A percentile compares a stretch with the other conserved stretches of the same genome.
phyloP scores from a whole-genome alignment of 768 basidiomycete genomes.

The Amanita molliuscula region DNA sequence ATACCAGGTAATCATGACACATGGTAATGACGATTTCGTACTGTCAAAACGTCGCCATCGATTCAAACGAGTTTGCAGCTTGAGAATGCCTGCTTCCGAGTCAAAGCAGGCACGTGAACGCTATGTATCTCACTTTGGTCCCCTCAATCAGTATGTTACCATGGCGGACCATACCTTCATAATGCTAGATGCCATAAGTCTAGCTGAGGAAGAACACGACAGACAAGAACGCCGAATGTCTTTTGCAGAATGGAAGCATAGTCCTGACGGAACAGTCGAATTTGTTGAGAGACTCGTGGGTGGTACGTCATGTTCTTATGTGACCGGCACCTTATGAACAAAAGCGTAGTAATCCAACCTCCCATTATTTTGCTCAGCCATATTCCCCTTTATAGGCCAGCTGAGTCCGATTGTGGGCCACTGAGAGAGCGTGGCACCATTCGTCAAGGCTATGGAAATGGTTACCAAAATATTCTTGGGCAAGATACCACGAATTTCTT shows the following conservation, averaged over 20 bases:
- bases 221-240: conserved; percentile 30
- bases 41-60: conserved; percentile 16
- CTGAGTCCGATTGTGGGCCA: conserved; percentile 63
- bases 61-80: conserved; percentile 22
- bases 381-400: conserved; percentile 77
- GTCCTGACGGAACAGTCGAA: conserved; percentile 40
- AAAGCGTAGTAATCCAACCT: conserved; percentile 9
- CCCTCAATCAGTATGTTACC: conserved; percentile 49
- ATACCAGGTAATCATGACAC: conserved; percentile 91
- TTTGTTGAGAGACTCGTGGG: conserved; percentile 36
- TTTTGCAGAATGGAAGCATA: conserved; percentile 37
- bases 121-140: conserved; percentile 70
- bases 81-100: conserved; percentile 34
- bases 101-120: conserved; percentile 38
- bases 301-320: conserved; percentile 15
- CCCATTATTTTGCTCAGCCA: conserved; percentile 75
- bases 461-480: conserved; percentile 81
- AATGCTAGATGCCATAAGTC: conserved; percentile 61
- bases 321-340: not conserved
- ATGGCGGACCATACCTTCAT: conserved; percentile 67
- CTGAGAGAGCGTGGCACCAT: conserved; percentile 68
- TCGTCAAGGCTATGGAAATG: conserved; percentile 61
- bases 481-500: conserved; percentile 56
- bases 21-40: conserved; percentile 32
- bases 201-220: conserved; percentile 63